Base-by-base conservation (phyloP, 768 basidiomycete genomes). In the Mycena crocata region DNA sequence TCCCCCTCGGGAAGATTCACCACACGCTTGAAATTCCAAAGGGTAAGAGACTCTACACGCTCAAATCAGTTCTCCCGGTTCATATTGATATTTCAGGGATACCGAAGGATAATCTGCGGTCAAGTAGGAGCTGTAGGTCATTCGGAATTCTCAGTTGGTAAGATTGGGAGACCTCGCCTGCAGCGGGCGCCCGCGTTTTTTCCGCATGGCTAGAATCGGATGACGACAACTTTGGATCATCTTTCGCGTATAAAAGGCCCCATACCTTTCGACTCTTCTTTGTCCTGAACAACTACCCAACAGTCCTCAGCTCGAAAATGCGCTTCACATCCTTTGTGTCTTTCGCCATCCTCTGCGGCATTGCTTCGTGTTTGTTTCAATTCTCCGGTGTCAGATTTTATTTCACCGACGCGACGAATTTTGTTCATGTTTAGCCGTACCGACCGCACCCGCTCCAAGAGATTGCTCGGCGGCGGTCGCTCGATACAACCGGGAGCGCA, bases 391-490 rank as follows among this genome's bases (percentile, higher is more conserved):
- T 19, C 4, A n/a, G 52, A 13, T 30, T 34, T n/a, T 44, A 31
- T 42, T 39, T 46, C 19, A 32, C 35, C 35, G 39, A 30, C 35
- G 23, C 28, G n/a, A n/a, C n/a, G n/a, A n/a, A n/a, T n/a, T n/a
- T n/a, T 24, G 26, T 45, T 44, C n/a, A 10, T 50, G 13, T 61
- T 23, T 50, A 73, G 71, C 71, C n/a, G 45, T 65, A 6, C 71
- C 67, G 6, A 48, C 57, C 40, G 30, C 34, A 21, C 57, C 44
- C 28, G 34, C 51, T 10, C 42, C 57, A 19, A 45, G 51, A 40
- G 73, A 74, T 23, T 75, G 74, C 64, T 74, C 74, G 17, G 73
- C 73, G 24, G 74, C 73, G 60, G 59, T 65, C 14, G 57, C 64
- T n/a, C 19, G 42, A n/a, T 65, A 54, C 44, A 65, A 58, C 64